phyloP scores from a whole-genome alignment of 257 asterid genomes.

The Haberlea rhodopensis region DNA sequence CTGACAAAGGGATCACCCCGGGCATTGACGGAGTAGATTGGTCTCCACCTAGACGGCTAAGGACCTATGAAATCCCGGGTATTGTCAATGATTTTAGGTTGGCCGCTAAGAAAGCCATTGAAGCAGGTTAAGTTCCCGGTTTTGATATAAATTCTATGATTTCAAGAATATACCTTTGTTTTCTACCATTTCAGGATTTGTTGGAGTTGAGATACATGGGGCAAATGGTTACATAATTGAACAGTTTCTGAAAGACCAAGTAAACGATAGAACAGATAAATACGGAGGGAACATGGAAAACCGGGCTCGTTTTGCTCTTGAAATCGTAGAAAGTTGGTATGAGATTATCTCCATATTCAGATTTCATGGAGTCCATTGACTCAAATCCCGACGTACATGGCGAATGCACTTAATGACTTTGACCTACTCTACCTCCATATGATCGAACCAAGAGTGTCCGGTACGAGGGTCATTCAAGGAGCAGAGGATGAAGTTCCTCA shows the following conservation, averaged over 20 bases:
- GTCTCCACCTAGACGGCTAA: constrained; percentile 33
- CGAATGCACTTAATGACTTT: constrained; percentile 29
- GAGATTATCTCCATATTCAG: constrained; percentile 34
- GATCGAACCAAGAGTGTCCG: constrained; percentile 38
- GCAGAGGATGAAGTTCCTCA: constrained; percentile 26
- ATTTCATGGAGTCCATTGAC: constrained; percentile 32
- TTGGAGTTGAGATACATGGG: constrained; percentile 50
- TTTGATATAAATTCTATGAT: not conserved
- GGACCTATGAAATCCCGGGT: constrained; percentile 27
- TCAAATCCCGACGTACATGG: constrained; percentile 39
- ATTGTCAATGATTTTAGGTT: constrained; percentile 31
- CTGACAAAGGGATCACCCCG: constrained; percentile 32
- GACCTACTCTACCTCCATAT: constrained; percentile 44
- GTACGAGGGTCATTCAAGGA: constrained; percentile 13
- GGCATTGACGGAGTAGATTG: constrained; percentile 29
- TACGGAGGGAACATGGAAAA: constrained; percentile 47
- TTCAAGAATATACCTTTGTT: not conserved
- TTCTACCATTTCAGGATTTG: constrained; percentile 34
- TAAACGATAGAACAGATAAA: constrained; percentile 40
- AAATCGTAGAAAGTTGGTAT: constrained; percentile 38
- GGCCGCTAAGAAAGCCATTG: constrained; percentile 38
- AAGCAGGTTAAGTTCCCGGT: constrained; percentile 26
- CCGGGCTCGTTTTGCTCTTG: constrained; percentile 38
- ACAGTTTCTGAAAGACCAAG: constrained; percentile 44
- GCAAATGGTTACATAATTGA: constrained; percentile 46